phyloP scores from a whole-genome alignment of 2,329 filamentous ascomycete genomes.

The Dactylellina sp. region DNA sequence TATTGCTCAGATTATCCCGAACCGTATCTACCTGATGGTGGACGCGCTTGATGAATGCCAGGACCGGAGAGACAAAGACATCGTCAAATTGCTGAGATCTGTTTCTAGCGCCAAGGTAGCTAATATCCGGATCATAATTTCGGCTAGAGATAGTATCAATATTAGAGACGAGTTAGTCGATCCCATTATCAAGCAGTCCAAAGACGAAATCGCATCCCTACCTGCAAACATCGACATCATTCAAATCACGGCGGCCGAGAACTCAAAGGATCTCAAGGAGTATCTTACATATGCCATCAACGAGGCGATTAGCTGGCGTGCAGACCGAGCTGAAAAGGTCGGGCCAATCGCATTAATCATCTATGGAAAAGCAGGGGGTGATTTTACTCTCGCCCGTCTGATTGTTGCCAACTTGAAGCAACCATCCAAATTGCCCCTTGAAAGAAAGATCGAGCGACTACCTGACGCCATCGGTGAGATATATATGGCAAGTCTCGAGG shows the following conservation, averaged over 20 bases:
- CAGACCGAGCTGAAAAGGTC: not conserved
- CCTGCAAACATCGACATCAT: not conserved
- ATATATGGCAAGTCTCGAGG: slow-evolving; percentile 36
- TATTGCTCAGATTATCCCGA: not conserved
- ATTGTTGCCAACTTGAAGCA: slow-evolving; percentile 27
- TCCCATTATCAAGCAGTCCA: not conserved
- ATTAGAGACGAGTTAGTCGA: slow-evolving; percentile 14
- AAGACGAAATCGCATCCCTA: not conserved
- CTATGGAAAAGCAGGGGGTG: slow-evolving; percentile 11
- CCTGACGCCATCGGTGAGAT: slow-evolving; percentile 33
- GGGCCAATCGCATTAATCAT: slow-evolving; percentile 5
- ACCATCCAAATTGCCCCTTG: slow-evolving; percentile 25
- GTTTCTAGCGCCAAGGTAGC: not conserved
- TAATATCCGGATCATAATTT: slow-evolving; percentile 25
- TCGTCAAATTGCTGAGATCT: not conserved
- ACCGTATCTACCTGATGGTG: slow-evolving; percentile 16
- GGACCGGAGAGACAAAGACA: slow-evolving; percentile 15
- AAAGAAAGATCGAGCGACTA: slow-evolving; percentile 22
- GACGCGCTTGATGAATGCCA: slow-evolving; percentile 42
- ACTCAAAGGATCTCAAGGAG: slow-evolving; percentile 19
- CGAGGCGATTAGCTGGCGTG: slow-evolving; percentile 1
- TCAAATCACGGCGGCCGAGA: slow-evolving; percentile 1
- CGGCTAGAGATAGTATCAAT: slow-evolving; percentile 23
- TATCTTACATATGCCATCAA: slow-evolving; percentile 16
- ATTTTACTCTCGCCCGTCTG: slow-evolving; percentile 29